Percentiles rank a stretch among this genome's conserved stretches.
These are phyloP conservation scores for Penicillium sp. DNA, from an alignment of 2,329 filamentous ascomycete species.

Conservation along the genomic window DNA sequence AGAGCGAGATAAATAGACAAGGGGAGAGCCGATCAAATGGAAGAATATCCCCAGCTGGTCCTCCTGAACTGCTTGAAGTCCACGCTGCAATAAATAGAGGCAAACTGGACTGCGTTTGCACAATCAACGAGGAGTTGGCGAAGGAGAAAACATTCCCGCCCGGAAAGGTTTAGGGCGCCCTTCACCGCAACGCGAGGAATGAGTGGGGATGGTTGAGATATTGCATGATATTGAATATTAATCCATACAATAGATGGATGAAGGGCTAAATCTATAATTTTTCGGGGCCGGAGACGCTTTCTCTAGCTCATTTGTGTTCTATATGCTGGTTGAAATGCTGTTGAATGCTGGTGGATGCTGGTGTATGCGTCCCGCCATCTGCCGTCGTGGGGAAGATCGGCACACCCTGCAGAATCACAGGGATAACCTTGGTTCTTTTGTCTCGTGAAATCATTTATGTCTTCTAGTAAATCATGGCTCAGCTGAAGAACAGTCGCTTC, in stretches of 20 bases:
- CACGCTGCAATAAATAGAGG: no score
- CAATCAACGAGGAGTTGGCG: slow-evolving; percentile 19
- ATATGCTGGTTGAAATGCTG: slow-evolving; percentile 1
- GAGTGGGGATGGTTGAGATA: neutral
- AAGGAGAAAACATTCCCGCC: slow-evolving; percentile 31
- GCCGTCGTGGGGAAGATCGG: neutral
- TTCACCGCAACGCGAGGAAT: slow-evolving; percentile 28
- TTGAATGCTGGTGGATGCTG: no score
- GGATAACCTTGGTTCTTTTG: neutral
- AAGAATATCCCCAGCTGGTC: neutral
- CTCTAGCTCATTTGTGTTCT: neutral
- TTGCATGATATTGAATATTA: neutral
- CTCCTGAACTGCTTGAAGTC: no score
- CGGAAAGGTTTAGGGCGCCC: slow-evolving; percentile 31
- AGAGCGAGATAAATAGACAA: neutral
- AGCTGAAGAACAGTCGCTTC: slow-evolving; percentile 41
- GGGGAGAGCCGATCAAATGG: neutral
- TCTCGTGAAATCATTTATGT: neutral
- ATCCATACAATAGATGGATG: neutral
- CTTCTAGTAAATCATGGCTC: slow-evolving; percentile 18
- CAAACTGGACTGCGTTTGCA: no score
- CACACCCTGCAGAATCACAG: neutral
- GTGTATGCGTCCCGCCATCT: no score
- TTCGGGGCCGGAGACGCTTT: no score
- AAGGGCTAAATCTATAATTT: neutral